phyloP scores from a whole-genome alignment of 306 rosid species.

The Cajanus cajan region DNA sequence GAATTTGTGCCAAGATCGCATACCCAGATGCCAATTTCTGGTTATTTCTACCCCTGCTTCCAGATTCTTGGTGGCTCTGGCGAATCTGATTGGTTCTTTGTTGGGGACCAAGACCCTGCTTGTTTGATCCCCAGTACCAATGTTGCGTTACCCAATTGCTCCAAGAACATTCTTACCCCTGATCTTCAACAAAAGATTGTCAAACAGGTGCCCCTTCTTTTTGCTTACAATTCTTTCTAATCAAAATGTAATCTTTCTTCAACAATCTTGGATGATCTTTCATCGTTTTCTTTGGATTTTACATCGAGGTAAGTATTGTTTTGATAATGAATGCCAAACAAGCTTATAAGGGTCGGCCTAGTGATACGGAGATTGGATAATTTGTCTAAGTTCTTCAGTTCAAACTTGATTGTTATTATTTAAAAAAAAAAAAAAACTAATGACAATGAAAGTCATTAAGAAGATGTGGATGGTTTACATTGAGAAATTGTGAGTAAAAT shows the following conservation, averaged over 20 bases:
- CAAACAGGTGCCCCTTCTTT: constrained; percentile 59
- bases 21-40: constrained; percentile 63
- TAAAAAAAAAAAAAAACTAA: neutral
- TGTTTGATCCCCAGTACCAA: constrained; percentile 50
- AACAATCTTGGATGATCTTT: neutral
- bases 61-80: constrained; percentile 68
- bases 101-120: constrained; percentile 71
- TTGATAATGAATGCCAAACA: neutral
- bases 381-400: neutral
- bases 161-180: constrained; percentile 54
- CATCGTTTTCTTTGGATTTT: neutral
- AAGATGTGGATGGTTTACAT: neutral
- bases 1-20: constrained; percentile 91
- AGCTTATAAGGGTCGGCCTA: neutral
- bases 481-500: constrained; percentile 5
- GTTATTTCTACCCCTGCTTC: constrained; percentile 75
- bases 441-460: neutral
- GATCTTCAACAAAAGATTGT: constrained; percentile 81
- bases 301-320: neutral
- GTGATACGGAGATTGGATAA: neutral
- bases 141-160: constrained; percentile 42
- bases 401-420: neutral
- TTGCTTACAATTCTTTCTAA: neutral
- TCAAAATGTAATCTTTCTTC: neutral
- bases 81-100: constrained; percentile 71